phyloP scores from a whole-genome alignment of 1,284 basidiomycete species.

The Sanghuangporus baumii region DNA sequence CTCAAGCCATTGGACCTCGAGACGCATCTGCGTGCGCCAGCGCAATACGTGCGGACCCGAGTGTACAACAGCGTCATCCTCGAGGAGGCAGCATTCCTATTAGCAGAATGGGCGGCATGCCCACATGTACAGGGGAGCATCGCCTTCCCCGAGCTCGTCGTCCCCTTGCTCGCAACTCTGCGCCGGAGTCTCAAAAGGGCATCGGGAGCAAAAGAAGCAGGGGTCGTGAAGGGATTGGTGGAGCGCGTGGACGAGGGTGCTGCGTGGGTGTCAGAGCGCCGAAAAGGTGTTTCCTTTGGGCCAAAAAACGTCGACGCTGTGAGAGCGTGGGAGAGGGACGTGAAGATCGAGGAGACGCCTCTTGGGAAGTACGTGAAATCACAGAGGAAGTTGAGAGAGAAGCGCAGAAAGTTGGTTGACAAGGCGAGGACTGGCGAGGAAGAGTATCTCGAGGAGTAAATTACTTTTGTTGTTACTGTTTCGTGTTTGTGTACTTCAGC shows the following conservation, averaged over 20 bases:
- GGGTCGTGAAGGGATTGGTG: slow-evolving; percentile 64
- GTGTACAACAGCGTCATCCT: slow-evolving; percentile 81
- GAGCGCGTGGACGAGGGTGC: slow-evolving; percentile 83
- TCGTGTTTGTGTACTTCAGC: neutral
- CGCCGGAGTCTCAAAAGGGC: slow-evolving; percentile 64
- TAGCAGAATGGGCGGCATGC: slow-evolving; percentile 76
- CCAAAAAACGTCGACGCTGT: slow-evolving; percentile 69
- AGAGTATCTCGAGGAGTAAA: slow-evolving; percentile 51
- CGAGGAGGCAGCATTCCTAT: slow-evolving; percentile 76
- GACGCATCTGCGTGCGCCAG: slow-evolving; percentile 81
- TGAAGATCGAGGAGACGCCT: slow-evolving; percentile 67
- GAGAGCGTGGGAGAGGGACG: slow-evolving; percentile 61
- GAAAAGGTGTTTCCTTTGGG: slow-evolving; percentile 66
- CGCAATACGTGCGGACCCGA: slow-evolving; percentile 85
- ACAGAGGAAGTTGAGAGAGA: slow-evolving; percentile 76
- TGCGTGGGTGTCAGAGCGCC: slow-evolving; percentile 68
- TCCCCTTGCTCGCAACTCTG: slow-evolving; percentile 77
- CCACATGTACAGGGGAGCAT: slow-evolving; percentile 69
- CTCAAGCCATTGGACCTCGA: slow-evolving; percentile 89
- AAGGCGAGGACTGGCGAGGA: slow-evolving; percentile 70
- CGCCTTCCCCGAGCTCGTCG: slow-evolving; percentile 88
- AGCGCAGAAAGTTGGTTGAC: slow-evolving; percentile 67
- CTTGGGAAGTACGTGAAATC: slow-evolving; percentile 77
- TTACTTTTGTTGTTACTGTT: neutral
- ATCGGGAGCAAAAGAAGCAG: slow-evolving; percentile 49